Conservation (phyloP, 768 basidiomycete species). For the Pisolithus sp. region DNA sequence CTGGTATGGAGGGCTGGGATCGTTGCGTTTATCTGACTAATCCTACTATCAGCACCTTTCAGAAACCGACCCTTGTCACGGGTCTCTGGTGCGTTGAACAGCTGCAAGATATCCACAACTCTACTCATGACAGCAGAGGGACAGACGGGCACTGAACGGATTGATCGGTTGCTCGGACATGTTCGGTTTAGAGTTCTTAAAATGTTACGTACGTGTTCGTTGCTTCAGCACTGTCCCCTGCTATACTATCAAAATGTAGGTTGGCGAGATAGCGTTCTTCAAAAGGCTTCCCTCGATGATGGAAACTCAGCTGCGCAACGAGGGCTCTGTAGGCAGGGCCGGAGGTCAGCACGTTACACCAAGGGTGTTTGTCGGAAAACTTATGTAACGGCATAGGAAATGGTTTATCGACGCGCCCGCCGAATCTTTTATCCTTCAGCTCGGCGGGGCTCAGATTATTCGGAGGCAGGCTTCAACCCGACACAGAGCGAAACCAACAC, state of each 20-base stretch:
- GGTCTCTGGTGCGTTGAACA: background rate
- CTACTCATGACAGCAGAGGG: background rate
- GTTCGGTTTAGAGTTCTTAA: background rate
- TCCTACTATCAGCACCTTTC: too few relatives aligned
- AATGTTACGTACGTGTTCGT: background rate
- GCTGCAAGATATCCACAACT: background rate
- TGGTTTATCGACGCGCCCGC: too few relatives aligned
- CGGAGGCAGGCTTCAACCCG: too few relatives aligned
- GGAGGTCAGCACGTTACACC: background rate
- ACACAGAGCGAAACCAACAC: too few relatives aligned
- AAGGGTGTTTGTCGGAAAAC: too few relatives aligned
- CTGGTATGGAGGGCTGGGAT: background rate
- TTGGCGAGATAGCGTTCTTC: background rate
- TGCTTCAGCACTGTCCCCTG: background rate
- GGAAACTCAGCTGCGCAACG: background rate
- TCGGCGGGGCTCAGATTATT: too few relatives aligned
- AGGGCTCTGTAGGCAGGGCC: background rate
- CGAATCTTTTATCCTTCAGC: too few relatives aligned
- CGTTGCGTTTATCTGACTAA: background rate
- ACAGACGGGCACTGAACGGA: background rate
- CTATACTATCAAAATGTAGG: background rate
- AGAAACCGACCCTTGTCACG: too few relatives aligned
- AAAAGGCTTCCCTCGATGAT: background rate
- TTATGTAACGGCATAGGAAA: too few relatives aligned
- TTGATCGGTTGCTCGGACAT: background rate